A percentile compares a stretch with the other conserved stretches of the same genome.
Conservation (phyloP, 345 rosid genomes). For the Camelina hispida region DNA sequence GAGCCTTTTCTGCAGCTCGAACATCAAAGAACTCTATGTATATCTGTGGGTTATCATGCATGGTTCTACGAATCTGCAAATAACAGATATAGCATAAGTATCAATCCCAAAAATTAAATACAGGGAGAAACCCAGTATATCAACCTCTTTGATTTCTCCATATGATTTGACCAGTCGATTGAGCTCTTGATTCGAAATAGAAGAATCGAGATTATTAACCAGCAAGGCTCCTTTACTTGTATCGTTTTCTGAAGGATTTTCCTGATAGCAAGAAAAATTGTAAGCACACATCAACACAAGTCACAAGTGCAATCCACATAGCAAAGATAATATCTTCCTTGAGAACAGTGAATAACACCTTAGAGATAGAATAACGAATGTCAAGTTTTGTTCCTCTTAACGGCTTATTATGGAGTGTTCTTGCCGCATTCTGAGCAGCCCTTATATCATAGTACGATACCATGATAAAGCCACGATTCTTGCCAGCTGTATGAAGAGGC, state of each 20-base stretch:
- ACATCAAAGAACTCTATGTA: conserved; percentile 77
- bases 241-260: conserved; percentile 57
- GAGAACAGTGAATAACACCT: conserved; percentile 50
- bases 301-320: background rate
- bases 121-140: conserved; percentile 15
- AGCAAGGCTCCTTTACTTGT: conserved; percentile 63
- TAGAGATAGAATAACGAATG: conserved; percentile 78
- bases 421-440: conserved; percentile 82
- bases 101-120: conserved; percentile 12
- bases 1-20: conserved; percentile 88
- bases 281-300: conserved; percentile 32
- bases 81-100: conserved; percentile 33
- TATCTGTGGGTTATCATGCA: conserved; percentile 60
- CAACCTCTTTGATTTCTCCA: conserved; percentile 80
- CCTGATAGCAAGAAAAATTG: conserved; percentile 48
- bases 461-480: conserved; percentile 81
- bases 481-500: conserved; percentile 75
- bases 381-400: conserved; percentile 76
- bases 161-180: conserved; percentile 53
- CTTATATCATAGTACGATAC: conserved; percentile 90
- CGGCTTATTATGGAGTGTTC: conserved; percentile 69
- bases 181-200: conserved; percentile 67
- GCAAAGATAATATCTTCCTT: conserved; percentile 26
- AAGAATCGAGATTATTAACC: conserved; percentile 63
- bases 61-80: conserved; percentile 69